Base-by-base conservation (phyloP, 2,329 filamentous ascomycete species). In the Cladobotryum mycophilum region DNA sequence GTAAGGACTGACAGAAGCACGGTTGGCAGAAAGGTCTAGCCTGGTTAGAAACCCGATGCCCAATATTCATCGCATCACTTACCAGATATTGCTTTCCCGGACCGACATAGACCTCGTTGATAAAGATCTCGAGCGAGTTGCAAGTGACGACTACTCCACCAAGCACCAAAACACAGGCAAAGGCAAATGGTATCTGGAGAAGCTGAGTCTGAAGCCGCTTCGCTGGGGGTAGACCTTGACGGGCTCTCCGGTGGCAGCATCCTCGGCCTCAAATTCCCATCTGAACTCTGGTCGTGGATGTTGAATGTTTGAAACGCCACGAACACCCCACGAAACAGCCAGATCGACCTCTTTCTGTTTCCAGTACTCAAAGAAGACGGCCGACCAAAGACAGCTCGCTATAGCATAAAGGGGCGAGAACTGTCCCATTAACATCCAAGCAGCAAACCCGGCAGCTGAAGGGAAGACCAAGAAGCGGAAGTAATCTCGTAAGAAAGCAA, bases 341-440 rank as follows among this genome's bases (percentile, higher is more conserved):
- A 97, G 75, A 63, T 97, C 91, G 1, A 84, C 76, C 67, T 97
- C 89, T 66, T 95, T 89, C 61, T 92, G 86, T 72, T 95, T 96
- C 92, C 92, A 97, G 68, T 88, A 96, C 65, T 97, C 92, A 51
- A 95, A 86, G 64, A 96, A 96, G 44, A 92, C 73, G 3, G 93
- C 84, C 51, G 86, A 86, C 89, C 91, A 96, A n/a, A 96, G 71
- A 34, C 84, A 86, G 63, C 85, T 91, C 41, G 85, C 76, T 1
- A 91, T 67, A 13, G 87, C 88, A 60, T 95, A 96, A 45, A 90
- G 68, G 51, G 84, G 80, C 2, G 91, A 96, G 69, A 90, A 97
- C 51, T 86, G 81, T 8, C 89, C 89, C 0, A 96, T 75, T n/a
- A 95, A 73, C 30, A 91, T 67, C 88, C 89, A 96, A 12, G 86